Base-by-base conservation (phyloP, 306 rosid species). In the Myrica gale region DNA sequence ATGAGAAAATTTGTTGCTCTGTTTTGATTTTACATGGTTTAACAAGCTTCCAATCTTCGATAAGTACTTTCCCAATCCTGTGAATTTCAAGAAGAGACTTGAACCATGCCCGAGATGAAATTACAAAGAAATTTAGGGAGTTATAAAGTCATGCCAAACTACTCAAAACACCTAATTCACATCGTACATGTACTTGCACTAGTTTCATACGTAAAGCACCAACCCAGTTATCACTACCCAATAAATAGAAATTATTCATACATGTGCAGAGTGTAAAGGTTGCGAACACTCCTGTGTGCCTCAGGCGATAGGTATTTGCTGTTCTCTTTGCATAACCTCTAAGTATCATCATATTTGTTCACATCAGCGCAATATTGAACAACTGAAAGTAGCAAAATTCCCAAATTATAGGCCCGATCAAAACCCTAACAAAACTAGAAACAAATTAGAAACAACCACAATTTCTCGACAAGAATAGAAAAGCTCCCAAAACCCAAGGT, bases 241-340 rank as follows among this genome's bases (percentile, higher is more conserved):
- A 41, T 17, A 5, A 10, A 41, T 17, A 7, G 21, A n/a, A 63
- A 72, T 46, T n/a, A 74, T 53, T 69, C 23, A 75, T 87, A 93
- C 98, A 96, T 86, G 79, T 94, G 97, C 78, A 94, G 97, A 4
- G 91, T 89, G 80, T 91, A 94, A 71, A 94, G 92, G 89, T 94
- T 94, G 76, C 96, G 97, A 54, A 94, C 94, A 42, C 88, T 89
- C 80, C 88, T 91, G 74, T 94, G 94, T 69, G 98, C 96, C 0
- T 94, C 93, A 54, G 98, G 98, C 42, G 98, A 91, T 47, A 91
- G 77, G 87, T 94, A 94, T 75, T 90, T 94, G 21, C 98, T 93
- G 74, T 91, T 74, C 72, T 90, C 97, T 82, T 91, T 86, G 83
- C 26, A 23, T 23, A 23, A 23, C 26, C 26, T 23, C 26, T 23